These are phyloP conservation scores for Pyrenophora tritici-repentis DNA, from an alignment of 2,329 filamentous ascomycete genomes.

Conservation along the genomic window DNA sequence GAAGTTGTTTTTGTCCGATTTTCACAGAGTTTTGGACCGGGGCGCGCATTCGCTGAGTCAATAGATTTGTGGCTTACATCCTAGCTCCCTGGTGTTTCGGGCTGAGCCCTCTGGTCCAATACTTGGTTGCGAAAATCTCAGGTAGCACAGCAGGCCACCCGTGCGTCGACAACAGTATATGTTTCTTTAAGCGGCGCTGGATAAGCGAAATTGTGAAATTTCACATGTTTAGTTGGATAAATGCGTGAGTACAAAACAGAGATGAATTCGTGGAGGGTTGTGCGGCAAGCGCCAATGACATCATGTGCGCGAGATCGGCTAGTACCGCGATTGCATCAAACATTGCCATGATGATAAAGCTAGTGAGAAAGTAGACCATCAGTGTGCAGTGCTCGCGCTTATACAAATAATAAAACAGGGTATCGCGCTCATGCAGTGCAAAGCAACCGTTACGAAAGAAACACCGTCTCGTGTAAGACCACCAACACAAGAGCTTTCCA, in stretches of 20 bases:
- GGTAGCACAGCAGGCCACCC: too few relatives aligned
- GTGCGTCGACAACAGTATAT: not conserved
- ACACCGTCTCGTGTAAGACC: not conserved
- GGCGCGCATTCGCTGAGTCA: not conserved
- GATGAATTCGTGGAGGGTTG: not conserved
- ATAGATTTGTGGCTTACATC: not conserved
- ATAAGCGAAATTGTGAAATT: not conserved
- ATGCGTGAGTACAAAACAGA: not conserved
- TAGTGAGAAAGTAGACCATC: too few relatives aligned
- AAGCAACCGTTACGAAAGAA: not conserved
- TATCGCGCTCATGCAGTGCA: not conserved
- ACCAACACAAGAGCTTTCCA: not conserved
- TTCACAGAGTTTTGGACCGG: not conserved
- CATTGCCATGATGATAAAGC: not conserved
- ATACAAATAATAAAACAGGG: not conserved
- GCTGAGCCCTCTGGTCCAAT: conserved; percentile 4
- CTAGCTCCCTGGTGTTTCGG: conserved; percentile 7
- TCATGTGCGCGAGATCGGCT: not conserved
- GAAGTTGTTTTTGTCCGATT: too few relatives aligned
- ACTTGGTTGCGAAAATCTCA: not conserved
- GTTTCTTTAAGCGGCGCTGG: not conserved
- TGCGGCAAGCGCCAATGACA: not conserved
- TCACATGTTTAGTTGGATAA: not conserved
- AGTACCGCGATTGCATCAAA: not conserved
- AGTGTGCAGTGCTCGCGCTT: too few relatives aligned